Percentiles rank a stretch among this genome's conserved stretches.
These are phyloP conservation scores for Saksenaea oblongispora DNA, from an alignment of 371 early-diverging fungal species.

Conservation along the genomic window DNA sequence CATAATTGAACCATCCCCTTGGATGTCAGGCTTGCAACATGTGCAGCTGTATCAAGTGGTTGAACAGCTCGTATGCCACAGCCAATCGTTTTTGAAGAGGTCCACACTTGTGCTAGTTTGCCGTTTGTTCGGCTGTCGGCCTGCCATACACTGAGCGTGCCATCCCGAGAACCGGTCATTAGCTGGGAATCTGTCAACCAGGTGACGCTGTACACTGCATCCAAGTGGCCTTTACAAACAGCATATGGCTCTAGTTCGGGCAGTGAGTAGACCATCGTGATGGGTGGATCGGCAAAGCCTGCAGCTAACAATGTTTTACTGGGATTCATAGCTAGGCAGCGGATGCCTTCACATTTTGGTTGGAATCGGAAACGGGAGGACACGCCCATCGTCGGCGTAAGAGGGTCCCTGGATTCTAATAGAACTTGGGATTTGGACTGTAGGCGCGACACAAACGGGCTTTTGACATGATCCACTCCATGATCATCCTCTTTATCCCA, in stretches of 20 bases:
- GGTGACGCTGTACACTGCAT: constrained; percentile 63
- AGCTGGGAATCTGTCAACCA: constrained; percentile 59
- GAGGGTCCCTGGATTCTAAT: neutral
- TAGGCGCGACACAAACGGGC: neutral
- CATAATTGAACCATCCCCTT: constrained; percentile 50
- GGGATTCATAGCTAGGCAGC: constrained; percentile 63
- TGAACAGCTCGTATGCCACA: constrained; percentile 7
- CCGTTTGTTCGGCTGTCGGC: neutral
- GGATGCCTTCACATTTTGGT: constrained; percentile 55
- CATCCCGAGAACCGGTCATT: constrained; percentile 65
- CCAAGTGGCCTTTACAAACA: constrained; percentile 51
- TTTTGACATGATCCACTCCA: neutral
- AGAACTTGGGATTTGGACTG: neutral
- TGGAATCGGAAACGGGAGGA: constrained; percentile 9
- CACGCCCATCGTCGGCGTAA: neutral
- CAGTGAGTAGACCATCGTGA: constrained; percentile 50
- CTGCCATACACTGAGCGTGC: constrained; percentile 42
- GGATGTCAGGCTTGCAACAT: constrained; percentile 20
- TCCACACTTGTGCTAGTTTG: neutral
- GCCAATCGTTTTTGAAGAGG: constrained; percentile 12
- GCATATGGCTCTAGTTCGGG: constrained; percentile 36
- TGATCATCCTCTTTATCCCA: neutral
- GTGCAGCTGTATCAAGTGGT: constrained; percentile 8
- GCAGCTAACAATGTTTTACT: constrained; percentile 62
- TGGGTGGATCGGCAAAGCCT: constrained; percentile 58